Base-by-base conservation (phyloP, 148 eudicot species). In the Rhododendron molle region DNA sequence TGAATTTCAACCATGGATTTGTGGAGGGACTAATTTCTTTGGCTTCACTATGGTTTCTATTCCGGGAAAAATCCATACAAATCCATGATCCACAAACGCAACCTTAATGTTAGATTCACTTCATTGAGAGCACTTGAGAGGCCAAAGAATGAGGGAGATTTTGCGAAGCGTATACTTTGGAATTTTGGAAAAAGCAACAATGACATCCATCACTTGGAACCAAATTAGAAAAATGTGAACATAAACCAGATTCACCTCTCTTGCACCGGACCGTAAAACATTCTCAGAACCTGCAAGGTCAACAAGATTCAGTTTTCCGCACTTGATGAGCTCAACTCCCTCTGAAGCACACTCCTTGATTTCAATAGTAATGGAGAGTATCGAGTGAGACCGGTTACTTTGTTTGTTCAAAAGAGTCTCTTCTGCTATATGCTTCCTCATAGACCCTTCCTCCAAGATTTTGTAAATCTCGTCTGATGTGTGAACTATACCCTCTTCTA, bases 201-300 rank as follows among this genome's bases (percentile, higher is more conserved):
- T 38, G 5, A 60, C 69, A 60, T 60, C 69, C 28, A 60, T 60
- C 20, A 10, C 54, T n/a, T 1, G 18, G n/a, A 36, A 81, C 23
- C 69, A 14, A 7, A 13, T 81, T 58, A 11, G 13, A 14, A 36
- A 32, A 58, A 20, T 32, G 40, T 6, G 26, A 14, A 65, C 46
- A 26, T 43, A 65, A 30, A 56, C 4, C 32, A 71, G 47, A 40
- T 38, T 4, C 43, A 92, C 92, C 92, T 92, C 92, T 78, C 62
- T 76, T 46, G 91, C 93, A 85, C 91, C 91, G 50, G 92, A 92
- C 2, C 90, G 89, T 23, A 50, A 71, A 3, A 92, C 89, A 81
- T 90, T 92, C 79, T 92, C 92, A 2, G 93, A 89, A 65, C 93
- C 93, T 86, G 93, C 93, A 54, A 92, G 88, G 76, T 92, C 92